These are phyloP conservation scores for Paecilomyces sp. DNA, from an alignment of 2,329 filamentous ascomycete species.

Conservation along the genomic window DNA sequence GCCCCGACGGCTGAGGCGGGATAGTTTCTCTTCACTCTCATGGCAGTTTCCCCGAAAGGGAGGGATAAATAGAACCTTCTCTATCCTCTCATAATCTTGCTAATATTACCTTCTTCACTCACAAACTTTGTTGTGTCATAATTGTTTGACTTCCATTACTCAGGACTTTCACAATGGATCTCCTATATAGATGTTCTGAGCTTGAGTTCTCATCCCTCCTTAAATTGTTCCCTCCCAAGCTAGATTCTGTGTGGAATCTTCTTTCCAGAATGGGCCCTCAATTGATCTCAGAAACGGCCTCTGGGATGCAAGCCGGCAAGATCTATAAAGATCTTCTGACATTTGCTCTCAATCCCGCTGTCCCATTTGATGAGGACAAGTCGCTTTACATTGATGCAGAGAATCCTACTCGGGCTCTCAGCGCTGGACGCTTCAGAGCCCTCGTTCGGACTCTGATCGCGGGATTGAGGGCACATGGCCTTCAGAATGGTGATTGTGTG, in stretches of 20 bases:
- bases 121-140: neutral
- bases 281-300: neutral
- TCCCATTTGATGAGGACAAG: conserved; percentile 26
- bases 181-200: neutral
- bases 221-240: neutral
- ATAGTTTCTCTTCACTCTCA: neutral
- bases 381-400: conserved; percentile 38
- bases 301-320: neutral
- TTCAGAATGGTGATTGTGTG: conserved; percentile 37
- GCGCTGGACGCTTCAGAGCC: conserved; percentile 23
- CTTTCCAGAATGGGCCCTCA: conserved; percentile 2
- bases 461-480: conserved; percentile 31
- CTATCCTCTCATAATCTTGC: neutral
- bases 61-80: neutral
- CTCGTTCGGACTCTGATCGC: conserved; percentile 32
- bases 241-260: neutral
- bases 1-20: neutral
- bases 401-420: conserved; percentile 29
- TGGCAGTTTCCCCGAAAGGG: neutral
- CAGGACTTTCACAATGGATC: neutral
- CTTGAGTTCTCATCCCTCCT: neutral
- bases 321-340: conserved; percentile 33
- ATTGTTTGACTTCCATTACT: neutral
- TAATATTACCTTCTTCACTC: neutral
- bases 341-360: conserved; percentile 32